These are phyloP conservation scores for Lactifluus volemus DNA, from an alignment of 768 basidiomycete genomes.

Conservation along the genomic window DNA sequence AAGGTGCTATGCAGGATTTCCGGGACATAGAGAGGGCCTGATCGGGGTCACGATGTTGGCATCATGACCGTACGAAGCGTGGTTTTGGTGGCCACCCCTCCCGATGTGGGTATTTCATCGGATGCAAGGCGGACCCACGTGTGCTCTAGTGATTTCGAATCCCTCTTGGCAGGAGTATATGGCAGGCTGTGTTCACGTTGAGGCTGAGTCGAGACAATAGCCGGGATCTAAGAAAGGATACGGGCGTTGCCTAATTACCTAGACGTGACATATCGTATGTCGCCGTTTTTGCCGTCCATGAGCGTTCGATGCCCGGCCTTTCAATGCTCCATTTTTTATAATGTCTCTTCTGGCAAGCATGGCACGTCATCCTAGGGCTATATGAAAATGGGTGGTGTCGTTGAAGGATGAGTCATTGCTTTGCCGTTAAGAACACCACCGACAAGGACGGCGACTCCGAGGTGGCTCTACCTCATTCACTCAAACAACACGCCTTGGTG, in stretches of 20 bases:
- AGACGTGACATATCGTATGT: neutral
- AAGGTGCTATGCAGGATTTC: neutral
- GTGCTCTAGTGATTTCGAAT: conserved; percentile 11
- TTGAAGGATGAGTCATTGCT: neutral
- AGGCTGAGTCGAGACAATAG: neutral
- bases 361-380: neutral
- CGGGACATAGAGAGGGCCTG: neutral
- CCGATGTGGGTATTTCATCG: neutral
- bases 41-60: neutral
- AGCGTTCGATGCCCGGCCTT: neutral
- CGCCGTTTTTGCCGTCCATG: neutral
- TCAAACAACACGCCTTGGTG: too few species aligned
- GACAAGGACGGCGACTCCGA: neutral
- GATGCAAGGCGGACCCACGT: neutral
- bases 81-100: neutral
- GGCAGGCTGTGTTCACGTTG: neutral
- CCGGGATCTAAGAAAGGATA: neutral
- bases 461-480: too few species aligned
- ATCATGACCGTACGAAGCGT: neutral
- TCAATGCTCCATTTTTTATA: neutral
- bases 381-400: neutral
- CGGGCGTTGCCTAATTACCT: neutral
- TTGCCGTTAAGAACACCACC: neutral
- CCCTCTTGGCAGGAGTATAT: neutral
- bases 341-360: neutral